Base-by-base conservation (phyloP, 495 filamentous ascomycete genomes). In the Aspergillus ellipticus region DNA sequence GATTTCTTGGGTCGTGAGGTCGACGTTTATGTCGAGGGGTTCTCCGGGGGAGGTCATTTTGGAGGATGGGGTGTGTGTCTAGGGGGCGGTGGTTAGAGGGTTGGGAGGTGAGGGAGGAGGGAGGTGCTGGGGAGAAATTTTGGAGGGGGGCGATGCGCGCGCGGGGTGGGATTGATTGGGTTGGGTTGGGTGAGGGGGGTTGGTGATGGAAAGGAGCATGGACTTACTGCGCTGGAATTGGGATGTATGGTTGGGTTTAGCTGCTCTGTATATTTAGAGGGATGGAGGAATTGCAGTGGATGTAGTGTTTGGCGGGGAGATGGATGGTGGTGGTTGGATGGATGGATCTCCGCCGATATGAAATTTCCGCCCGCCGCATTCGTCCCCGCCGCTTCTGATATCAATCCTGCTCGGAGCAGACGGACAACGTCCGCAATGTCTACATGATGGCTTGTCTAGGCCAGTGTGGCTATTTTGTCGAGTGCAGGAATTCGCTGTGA, bases 1-100 rank as follows among this genome's bases (percentile, higher is more conserved):
- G 62, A 96, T 76, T 54, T 76, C 68, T 69, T 79, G 77, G 37
- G 73, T 53, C 31, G 75, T 62, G 28, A 74, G 59, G 55, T 79
- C 76, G 55, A 78, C 66, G 61, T 78, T 66, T 54, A 76, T 66
- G 56, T 63, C 64, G 29, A 58, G 62, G 29, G 56, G 62, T 63
- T 17, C 64, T 39, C 65, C 66, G 70, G 53, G 41, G 65, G 43
- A 13, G 45, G 35, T 50, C 51, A 42, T 49, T 17, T 59, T 26
- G 29, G 42, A 21, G n/a, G 24, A 28, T 3, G 24, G 35, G 33
- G 33, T 11, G 9, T 43, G n/a, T 50, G 22, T 41, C 28, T 42
- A 13, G 28, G 10, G 20, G 28, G 10, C 8, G 4, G 53, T 16
- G 0, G 31, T n/a, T 22, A 24, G 43, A 13, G 20, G 21, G 8